phyloP scores from a whole-genome alignment of 129 eudicot species.

The Tagetes erecta region DNA sequence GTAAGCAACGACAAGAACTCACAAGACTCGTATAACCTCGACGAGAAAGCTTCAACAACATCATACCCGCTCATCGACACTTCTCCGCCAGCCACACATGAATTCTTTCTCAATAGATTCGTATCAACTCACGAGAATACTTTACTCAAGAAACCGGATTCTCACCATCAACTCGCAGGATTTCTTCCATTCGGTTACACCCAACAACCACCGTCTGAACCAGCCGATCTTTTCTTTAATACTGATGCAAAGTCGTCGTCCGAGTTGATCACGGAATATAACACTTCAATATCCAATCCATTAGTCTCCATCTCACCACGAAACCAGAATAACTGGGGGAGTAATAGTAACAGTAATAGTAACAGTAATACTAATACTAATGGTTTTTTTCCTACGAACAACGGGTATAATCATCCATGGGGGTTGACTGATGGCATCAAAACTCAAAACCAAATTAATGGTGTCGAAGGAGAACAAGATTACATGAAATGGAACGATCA shows the following conservation, averaged over 20 bases:
- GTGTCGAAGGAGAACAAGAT: slow-evolving; percentile 40
- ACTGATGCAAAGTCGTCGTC: slow-evolving; percentile 35
- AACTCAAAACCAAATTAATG: slow-evolving; percentile 19
- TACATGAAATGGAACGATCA: slow-evolving; percentile 68
- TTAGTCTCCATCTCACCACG: slow-evolving; percentile 15
- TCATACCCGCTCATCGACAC: slow-evolving; percentile 34
- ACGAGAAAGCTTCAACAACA: slow-evolving; percentile 29
- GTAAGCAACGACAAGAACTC: slow-evolving; percentile 37
- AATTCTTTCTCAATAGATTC: slow-evolving; percentile 65
- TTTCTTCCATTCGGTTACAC: slow-evolving; percentile 37
- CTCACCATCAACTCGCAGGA: slow-evolving; percentile 20
- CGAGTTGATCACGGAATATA: slow-evolving; percentile 29
- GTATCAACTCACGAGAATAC: slow-evolving; percentile 39
- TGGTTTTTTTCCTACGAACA: slow-evolving; percentile 34
- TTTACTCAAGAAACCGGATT: slow-evolving; percentile 38
- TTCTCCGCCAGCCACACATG: slow-evolving; percentile 58
- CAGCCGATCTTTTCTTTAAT: slow-evolving; percentile 41
- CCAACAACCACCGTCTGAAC: slow-evolving; percentile 26
- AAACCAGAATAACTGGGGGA: slow-evolving; percentile 47
- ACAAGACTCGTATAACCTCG: slow-evolving; percentile 34
- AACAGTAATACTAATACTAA: background rate
- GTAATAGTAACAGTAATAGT: slow-evolving; percentile 27
- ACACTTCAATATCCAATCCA: slow-evolving; percentile 24
- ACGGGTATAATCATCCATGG: slow-evolving; percentile 43
- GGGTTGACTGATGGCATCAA: slow-evolving; percentile 42